Conservation (phyloP, 1,139 yeast species). For the Magnusiomyces suaveolens region DNA sequence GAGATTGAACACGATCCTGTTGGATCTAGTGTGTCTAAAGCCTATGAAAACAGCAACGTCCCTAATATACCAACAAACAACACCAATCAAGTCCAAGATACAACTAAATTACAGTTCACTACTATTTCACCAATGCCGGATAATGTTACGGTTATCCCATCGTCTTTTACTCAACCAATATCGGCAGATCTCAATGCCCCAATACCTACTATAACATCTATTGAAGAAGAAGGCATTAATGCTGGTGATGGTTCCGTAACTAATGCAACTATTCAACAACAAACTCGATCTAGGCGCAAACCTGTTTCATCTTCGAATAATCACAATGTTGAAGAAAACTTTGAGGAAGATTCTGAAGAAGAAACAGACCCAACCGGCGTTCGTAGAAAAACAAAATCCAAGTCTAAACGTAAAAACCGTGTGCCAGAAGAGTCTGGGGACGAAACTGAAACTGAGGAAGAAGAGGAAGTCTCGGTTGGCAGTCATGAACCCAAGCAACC, state of each 20-base stretch:
- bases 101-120: too few species aligned
- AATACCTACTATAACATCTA: too few species aligned
- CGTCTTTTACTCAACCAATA: not conserved
- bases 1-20: conserved; percentile 5
- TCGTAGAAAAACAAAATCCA: too few species aligned
- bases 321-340: not conserved
- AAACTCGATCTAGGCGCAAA: not conserved
- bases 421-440: too few species aligned
- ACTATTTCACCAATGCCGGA: not conserved
- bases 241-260: too few species aligned
- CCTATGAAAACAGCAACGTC: not conserved
- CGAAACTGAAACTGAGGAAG: not conserved
- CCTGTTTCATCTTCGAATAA: not conserved
- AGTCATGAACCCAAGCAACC: conserved; percentile 3
- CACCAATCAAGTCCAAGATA: too few species aligned
- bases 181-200: not conserved
- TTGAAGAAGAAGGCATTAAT: too few species aligned
- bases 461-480: not conserved
- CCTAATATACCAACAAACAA: too few species aligned
- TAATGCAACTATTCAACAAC: not conserved
- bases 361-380: too few species aligned
- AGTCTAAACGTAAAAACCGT: too few species aligned
- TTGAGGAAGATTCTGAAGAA: not conserved
- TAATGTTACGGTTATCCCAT: not conserved
- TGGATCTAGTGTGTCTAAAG: not conserved